phyloP scores from a whole-genome alignment of 306 rosid species.

The Citrullus amarus region DNA sequence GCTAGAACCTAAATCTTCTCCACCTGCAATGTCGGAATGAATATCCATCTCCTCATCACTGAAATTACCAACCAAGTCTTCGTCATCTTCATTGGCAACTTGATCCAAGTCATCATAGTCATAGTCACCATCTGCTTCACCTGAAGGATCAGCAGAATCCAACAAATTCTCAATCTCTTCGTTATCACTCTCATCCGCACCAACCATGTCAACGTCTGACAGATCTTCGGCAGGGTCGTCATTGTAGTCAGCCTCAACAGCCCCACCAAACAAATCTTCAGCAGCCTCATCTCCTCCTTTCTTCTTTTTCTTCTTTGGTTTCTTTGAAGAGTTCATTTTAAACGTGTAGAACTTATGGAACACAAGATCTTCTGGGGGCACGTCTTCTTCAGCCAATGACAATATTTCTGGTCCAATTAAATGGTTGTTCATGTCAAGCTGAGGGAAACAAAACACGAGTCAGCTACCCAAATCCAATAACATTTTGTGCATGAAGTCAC shows the following conservation, averaged over 20 bases:
- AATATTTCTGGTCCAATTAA: slow-evolving; percentile 72
- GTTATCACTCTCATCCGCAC: slow-evolving; percentile 69
- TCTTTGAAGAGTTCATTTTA: slow-evolving; percentile 53
- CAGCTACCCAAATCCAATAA: slow-evolving; percentile 1
- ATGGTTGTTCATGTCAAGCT: slow-evolving; percentile 63
- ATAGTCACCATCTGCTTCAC: slow-evolving; percentile 46
- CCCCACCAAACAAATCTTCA: slow-evolving; percentile 37
- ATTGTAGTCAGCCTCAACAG: slow-evolving; percentile 22
- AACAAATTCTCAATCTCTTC: slow-evolving; percentile 77
- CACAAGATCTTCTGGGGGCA: slow-evolving; percentile 86
- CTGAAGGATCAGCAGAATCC: slow-evolving; percentile 43
- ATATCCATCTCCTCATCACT: slow-evolving; percentile 58
- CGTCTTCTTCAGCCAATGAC: slow-evolving; percentile 72
- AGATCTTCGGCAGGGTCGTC: slow-evolving; percentile 28
- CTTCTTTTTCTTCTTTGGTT: slow-evolving; percentile 70
- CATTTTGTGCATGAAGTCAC: background rate
- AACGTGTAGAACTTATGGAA: slow-evolving; percentile 84
- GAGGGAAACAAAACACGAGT: slow-evolving; percentile 16
- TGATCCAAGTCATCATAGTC: slow-evolving; percentile 77
- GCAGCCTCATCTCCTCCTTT: slow-evolving; percentile 44
- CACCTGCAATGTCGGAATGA: slow-evolving; percentile 40
- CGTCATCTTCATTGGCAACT: slow-evolving; percentile 60
- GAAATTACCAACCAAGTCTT: slow-evolving; percentile 56
- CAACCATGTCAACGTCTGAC: slow-evolving; percentile 21
- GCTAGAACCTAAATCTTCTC: slow-evolving; percentile 26